Evolutionary conservation across 225 moss, liverwort and hornwort species (phyloP).

Genomic region (Polytrichum commune): DNA sequence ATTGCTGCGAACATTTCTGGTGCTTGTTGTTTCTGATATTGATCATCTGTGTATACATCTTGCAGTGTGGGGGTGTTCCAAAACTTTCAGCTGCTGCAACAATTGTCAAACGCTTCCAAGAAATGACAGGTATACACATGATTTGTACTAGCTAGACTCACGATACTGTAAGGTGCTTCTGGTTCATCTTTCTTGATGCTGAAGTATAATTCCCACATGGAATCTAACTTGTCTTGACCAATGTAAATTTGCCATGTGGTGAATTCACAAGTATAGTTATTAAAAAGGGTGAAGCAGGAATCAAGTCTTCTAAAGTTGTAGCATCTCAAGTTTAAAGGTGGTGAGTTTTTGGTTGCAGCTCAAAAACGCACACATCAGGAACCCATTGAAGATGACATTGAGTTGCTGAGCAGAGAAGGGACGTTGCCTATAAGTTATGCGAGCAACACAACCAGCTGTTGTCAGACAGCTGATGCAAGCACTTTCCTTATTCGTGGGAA

Average conservation of each 20-base stretch:
- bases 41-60: background rate
- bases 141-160: background rate
- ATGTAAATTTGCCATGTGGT: too few species aligned
- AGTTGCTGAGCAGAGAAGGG: constrained; percentile 66
- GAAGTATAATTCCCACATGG: too few species aligned
- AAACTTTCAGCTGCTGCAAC: constrained; percentile 72
- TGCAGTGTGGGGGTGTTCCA: constrained; percentile 57
- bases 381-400: constrained; percentile 61
- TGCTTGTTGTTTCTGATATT: too few species aligned
- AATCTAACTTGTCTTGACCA: too few species aligned
- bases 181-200: too few species aligned
- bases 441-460: constrained; percentile 48
- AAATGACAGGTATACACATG: constrained; percentile 42
- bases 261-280: too few species aligned
- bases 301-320: too few species aligned
- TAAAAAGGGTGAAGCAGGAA: too few species aligned
- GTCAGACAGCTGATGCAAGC: constrained; percentile 72
- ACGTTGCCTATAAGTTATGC: constrained; percentile 65
- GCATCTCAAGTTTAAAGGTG: too few species aligned
- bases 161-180: too few species aligned
- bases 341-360: constrained; percentile 36
- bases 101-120: constrained; percentile 90
- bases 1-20: too few species aligned
- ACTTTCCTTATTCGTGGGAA: constrained; percentile 93
- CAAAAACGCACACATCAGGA: constrained; percentile 81